A percentile compares a stretch with the other conserved stretches of the same genome.
phyloP scores from a whole-genome alignment of 2,329 filamentous ascomycete genomes.

The Diaporthe australafricana region DNA sequence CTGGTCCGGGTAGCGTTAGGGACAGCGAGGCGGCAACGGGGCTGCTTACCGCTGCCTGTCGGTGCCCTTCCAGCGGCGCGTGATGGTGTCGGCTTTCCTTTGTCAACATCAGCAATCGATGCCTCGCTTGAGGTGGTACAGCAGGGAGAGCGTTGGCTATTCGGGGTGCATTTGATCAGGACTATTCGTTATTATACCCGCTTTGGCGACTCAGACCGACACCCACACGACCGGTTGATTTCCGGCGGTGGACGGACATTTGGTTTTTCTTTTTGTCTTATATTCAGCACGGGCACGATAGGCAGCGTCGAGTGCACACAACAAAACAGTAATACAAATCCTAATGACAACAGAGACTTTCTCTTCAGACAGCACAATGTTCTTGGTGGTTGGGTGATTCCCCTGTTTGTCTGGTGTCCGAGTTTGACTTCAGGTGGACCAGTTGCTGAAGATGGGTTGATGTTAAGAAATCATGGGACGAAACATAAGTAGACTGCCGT shows the following conservation, averaged over 20 bases:
- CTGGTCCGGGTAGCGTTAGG: conserved; percentile 31
- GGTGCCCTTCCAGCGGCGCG: not conserved
- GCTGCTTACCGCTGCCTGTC: conserved; percentile 3
- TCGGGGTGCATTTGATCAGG: conserved; percentile 30
- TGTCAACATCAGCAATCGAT: conserved; percentile 28
- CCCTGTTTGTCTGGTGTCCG: no score
- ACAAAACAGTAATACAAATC: conserved; percentile 16
- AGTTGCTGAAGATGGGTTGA: no score
- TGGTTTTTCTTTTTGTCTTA: not conserved
- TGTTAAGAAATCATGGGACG: not conserved
- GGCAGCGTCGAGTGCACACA: conserved; percentile 6
- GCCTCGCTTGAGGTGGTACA: not conserved
- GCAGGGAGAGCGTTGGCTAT: conserved; percentile 24
- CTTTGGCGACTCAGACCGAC: conserved; percentile 19
- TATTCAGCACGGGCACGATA: conserved; percentile 23
- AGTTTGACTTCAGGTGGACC: no score
- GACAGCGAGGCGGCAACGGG: not conserved
- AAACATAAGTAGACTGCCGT: not conserved
- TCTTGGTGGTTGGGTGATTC: no score
- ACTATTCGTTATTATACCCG: conserved; percentile 34
- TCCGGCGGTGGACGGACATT: conserved; percentile 11
- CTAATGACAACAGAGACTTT: conserved; percentile 15
- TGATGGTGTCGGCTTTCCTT: conserved; percentile 15
- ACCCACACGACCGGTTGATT: not conserved
- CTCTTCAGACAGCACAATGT: not conserved